A percentile compares a stretch with the other conserved stretches of the same genome.
phyloP scores from a whole-genome alignment of 257 asterid genomes.

The Solanum verrucosum region DNA sequence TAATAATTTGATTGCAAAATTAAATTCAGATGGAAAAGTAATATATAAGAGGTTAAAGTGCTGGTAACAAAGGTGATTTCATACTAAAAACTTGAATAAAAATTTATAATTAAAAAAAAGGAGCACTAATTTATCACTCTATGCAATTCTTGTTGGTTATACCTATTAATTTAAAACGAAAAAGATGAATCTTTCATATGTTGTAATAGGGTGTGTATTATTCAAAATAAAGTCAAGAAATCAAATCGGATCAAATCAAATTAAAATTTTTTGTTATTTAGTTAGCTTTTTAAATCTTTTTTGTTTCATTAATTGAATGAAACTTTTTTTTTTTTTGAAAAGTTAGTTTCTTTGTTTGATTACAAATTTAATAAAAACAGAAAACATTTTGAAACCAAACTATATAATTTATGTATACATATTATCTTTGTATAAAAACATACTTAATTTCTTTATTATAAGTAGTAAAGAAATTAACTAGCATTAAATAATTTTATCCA shows the following conservation, averaged over 20 bases:
- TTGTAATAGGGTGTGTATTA: neutral
- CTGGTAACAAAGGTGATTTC: accelerated
- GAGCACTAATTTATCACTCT: neutral
- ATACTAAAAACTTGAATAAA: neutral
- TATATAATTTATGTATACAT: neutral
- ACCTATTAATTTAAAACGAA: neutral
- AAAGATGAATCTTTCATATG: neutral
- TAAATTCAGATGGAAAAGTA: no score
- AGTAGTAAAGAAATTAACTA: neutral
- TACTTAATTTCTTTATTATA: neutral
- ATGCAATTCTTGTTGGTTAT: neutral
- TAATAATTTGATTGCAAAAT: no score
- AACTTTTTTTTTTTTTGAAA: neutral
- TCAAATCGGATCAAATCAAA: neutral
- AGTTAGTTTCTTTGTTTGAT: neutral
- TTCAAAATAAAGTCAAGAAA: neutral
- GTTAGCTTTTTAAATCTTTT: neutral
- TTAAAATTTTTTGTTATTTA: neutral
- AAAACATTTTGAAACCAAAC: no score
- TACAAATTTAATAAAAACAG: neutral
- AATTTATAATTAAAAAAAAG: neutral
- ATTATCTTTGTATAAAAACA: neutral
- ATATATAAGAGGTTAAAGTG: neutral
- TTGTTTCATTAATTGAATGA: neutral
- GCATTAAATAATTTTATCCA: neutral